phyloP scores from a whole-genome alignment of 2,329 filamentous ascomycete genomes.

The Penicillium polonicum region DNA sequence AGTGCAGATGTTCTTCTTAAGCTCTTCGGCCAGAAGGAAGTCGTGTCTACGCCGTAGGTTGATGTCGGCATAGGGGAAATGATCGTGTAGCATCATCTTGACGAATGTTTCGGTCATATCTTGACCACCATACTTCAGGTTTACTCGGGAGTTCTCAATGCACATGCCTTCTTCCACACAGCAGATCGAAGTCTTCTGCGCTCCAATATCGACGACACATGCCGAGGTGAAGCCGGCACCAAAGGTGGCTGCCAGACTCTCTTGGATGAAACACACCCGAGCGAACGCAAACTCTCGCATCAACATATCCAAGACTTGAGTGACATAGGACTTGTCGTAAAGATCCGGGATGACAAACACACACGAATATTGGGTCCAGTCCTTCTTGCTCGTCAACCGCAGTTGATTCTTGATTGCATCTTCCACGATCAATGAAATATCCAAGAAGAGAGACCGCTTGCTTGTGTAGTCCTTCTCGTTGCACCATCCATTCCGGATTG shows the following conservation, averaged over 20 bases:
- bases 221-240: slow-evolving; percentile 91
- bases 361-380: slow-evolving; percentile 88
- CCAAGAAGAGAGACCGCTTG: slow-evolving; percentile 76
- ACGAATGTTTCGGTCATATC: slow-evolving; percentile 94
- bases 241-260: slow-evolving; percentile 91
- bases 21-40: slow-evolving; percentile 87
- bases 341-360: slow-evolving; percentile 97
- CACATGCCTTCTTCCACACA: slow-evolving; percentile 97
- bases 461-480: slow-evolving; percentile 86
- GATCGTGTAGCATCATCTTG: slow-evolving; percentile 96
- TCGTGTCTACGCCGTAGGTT: slow-evolving; percentile 88
- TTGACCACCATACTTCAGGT: slow-evolving; percentile 87
- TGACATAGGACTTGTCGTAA: slow-evolving; percentile 92
- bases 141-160: slow-evolving; percentile 90
- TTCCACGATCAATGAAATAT: slow-evolving; percentile 83
- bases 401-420: slow-evolving; percentile 84
- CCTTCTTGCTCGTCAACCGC: slow-evolving; percentile 70
- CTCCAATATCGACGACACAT: slow-evolving; percentile 93
- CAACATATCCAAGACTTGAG: slow-evolving; percentile 77
- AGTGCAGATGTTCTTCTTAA: slow-evolving; percentile 91
- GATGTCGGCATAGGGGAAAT: slow-evolving; percentile 93
- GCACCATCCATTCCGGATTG: slow-evolving; percentile 78
- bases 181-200: slow-evolving; percentile 94
- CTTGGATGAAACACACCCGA: slow-evolving; percentile 89
- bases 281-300: slow-evolving; percentile 88